Evolutionary conservation across 768 basidiomycete species (phyloP).

Genomic region (Hydnomerulius pinastri): DNA sequence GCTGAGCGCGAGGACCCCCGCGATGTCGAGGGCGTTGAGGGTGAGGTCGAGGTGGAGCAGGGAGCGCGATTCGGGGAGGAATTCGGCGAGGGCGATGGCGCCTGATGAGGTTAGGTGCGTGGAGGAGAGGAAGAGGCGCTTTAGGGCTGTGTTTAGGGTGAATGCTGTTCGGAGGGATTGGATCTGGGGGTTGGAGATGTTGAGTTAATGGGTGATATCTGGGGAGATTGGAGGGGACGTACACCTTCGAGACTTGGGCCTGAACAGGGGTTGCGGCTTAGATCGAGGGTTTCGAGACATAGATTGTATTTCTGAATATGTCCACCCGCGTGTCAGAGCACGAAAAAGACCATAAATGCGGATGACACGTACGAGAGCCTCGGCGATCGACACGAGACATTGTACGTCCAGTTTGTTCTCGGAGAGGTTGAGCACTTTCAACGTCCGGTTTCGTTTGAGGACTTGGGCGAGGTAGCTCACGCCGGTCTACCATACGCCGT

Average conservation of each 20-base stretch:
- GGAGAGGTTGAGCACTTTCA: constrained; percentile 91
- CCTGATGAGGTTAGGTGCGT: constrained; percentile 80
- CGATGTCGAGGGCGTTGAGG: constrained; percentile 77
- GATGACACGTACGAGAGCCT: constrained; percentile 70
- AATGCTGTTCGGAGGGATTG: constrained; percentile 91
- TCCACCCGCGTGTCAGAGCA: background rate
- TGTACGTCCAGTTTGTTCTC: constrained; percentile 91
- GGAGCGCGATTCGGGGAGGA: constrained; percentile 86
- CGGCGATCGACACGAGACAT: constrained; percentile 80
- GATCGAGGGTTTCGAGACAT: constrained; percentile 88
- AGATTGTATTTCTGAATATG: constrained; percentile 85
- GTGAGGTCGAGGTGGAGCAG: constrained; percentile 93
- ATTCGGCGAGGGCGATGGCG: constrained; percentile 94
- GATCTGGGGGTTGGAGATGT: constrained; percentile 50
- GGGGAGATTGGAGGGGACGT: constrained; percentile 28
- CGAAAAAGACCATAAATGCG: background rate
- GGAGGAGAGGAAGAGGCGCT: constrained; percentile 87
- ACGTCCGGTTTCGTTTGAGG: constrained; percentile 90
- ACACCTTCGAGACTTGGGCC: constrained; percentile 92
- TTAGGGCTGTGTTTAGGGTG: constrained; percentile 88
- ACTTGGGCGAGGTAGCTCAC: constrained; percentile 93
- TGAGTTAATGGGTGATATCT: background rate
- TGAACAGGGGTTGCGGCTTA: constrained; percentile 92
- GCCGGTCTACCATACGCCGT: constrained; percentile 48
- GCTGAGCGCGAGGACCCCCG: constrained; percentile 90